phyloP scores from a whole-genome alignment of 73 alveolate genomes.

The Paramecium primaurelia region DNA sequence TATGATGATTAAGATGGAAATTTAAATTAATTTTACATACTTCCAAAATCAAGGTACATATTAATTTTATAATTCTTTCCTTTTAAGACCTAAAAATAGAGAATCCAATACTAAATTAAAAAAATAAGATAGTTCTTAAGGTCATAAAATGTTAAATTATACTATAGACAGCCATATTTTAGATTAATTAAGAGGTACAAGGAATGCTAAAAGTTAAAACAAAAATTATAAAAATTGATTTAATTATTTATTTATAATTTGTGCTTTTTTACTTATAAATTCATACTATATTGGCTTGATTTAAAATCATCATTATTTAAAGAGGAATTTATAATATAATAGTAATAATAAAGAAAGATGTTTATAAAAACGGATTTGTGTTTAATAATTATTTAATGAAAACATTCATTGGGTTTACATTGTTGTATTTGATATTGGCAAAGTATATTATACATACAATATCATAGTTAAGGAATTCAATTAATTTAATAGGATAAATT shows the following conservation, averaged over 20 bases:
- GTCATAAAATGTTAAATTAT: not conserved
- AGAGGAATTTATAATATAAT: not conserved
- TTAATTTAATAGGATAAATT: not conserved
- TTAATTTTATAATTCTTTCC: not conserved
- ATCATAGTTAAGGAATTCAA: not conserved
- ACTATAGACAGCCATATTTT: not conserved
- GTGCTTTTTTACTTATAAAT: not conserved
- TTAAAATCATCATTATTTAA: not conserved
- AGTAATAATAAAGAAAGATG: not conserved
- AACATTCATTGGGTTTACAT: not conserved
- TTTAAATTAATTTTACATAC: not conserved
- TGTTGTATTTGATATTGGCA: not conserved
- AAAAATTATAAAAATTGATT: conserved; percentile 33
- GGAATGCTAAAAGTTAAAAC: conserved; percentile 32
- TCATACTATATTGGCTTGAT: not conserved
- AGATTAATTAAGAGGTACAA: not conserved
- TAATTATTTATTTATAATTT: not conserved
- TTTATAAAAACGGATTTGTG: not conserved
- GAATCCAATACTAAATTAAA: not conserved
- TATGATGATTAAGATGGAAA: conserved; percentile 4
- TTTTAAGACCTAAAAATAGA: not conserved
- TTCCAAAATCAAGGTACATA: conserved; percentile 25
- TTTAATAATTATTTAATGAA: not conserved
- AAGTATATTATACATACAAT: not conserved
- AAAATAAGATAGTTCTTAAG: not conserved